Percentiles rank a stretch among this genome's conserved stretches.
These are phyloP conservation scores for Cynara cardunculus DNA, from an alignment of 129 eudicot genomes.

Conservation along the genomic window DNA sequence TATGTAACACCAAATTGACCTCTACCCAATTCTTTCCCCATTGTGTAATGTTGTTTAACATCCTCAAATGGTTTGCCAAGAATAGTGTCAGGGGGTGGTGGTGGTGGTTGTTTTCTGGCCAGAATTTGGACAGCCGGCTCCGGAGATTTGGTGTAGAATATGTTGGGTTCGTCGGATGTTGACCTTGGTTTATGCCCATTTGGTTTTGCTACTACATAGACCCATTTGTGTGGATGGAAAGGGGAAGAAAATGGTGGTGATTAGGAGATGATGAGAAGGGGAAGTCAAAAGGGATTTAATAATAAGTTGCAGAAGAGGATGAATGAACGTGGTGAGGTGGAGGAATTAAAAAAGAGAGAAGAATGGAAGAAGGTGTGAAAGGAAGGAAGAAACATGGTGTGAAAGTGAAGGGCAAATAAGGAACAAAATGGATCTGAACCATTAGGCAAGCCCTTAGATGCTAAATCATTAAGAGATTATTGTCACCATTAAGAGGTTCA, in stretches of 20 bases:
- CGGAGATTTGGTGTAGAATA: slow-evolving; percentile 50
- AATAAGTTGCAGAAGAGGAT: slow-evolving; percentile 1
- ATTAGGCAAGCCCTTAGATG: no score
- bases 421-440: no score
- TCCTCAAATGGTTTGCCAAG: slow-evolving; percentile 79
- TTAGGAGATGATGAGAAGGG: no score
- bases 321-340: slow-evolving; percentile 40
- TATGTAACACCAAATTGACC: slow-evolving; percentile 90
- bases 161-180: slow-evolving; percentile 33
- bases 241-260: no score
- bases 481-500: no score
- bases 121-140: slow-evolving; percentile 41
- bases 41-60: slow-evolving; percentile 53
- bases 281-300: no score
- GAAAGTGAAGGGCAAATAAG: no score
- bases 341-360: neutral
- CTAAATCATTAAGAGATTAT: no score
- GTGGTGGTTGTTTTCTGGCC: slow-evolving; percentile 26
- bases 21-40: slow-evolving; percentile 82
- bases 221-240: no score
- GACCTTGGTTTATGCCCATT: slow-evolving; percentile 17
- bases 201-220: no score
- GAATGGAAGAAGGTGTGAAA: slow-evolving; percentile 17
- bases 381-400: slow-evolving; percentile 35
- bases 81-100: slow-evolving; percentile 59